Evolutionary conservation across 441 rosid genomes (phyloP), one percentile per base, ranked within the genome.

Genomic region (Brassica hybrid): DNA sequence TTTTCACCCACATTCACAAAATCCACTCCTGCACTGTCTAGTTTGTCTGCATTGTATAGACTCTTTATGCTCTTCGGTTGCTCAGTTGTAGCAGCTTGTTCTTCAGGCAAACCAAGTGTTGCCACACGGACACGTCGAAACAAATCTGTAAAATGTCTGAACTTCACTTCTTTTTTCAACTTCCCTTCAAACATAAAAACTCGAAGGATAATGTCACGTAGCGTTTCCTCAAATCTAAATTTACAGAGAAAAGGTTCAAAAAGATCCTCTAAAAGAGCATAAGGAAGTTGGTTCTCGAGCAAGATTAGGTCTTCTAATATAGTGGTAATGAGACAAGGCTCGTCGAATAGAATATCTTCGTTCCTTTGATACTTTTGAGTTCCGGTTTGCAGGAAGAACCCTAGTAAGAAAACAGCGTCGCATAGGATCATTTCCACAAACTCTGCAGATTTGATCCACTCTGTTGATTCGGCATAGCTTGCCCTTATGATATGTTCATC

Each of bases 241-340:
- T 48, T 6, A 14, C 1, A 30, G 27, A 43, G n/a, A 71, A 80
- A 23, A 8, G 10, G 52, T 21, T 67, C 52, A 30, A 56, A 79
- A 12, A 79, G 81, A 1, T 63, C 14, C 11, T 27, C 41, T 67
- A 78, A 50, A 9, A 73, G 69, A 16, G 25, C 32, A 68, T 67
- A 73, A 25, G 78, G 78, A 32, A 78, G 70, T 62, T 73, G 81
- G 66, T 79, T 79, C 74, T 73, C 81, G 5, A 79, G 78, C 27
- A 79, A 68, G 10, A 27, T 62, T 16, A 79, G 41, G 60, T 79
- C 81, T 67, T 73, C 78, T 0, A 67, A 8, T 11, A 79, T 68
- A 2, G 70, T 61, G 30, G n/a, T 67, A 6, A 59, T 7, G 48
- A 34, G 66, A 73, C 74, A 61, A 7, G 78, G 78, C 74, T 68